Evolutionary conservation across 805 yeast species (phyloP).

Genomic region (Suhomyces sp.): DNA sequence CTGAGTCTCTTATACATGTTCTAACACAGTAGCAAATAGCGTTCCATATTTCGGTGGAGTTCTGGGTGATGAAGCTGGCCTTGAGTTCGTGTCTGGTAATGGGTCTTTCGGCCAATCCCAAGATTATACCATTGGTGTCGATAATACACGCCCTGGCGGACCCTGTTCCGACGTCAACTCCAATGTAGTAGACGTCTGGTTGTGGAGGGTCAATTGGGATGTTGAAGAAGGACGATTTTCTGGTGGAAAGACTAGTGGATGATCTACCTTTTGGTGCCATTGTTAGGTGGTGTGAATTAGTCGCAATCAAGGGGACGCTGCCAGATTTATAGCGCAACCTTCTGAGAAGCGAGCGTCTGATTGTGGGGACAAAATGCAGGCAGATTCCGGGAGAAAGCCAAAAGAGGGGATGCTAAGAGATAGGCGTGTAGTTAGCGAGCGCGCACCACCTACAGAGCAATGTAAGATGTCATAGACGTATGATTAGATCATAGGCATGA

Average conservation of each 20-base stretch:
- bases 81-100: slow-evolving; percentile 74
- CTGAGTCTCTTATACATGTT: slow-evolving; percentile 69
- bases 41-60: slow-evolving; percentile 88
- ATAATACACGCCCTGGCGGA: slow-evolving; percentile 93
- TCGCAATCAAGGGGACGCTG: neutral
- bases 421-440: neutral
- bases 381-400: neutral
- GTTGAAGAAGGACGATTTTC: slow-evolving; percentile 38
- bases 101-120: slow-evolving; percentile 75
- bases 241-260: slow-evolving; percentile 39
- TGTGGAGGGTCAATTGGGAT: slow-evolving; percentile 33
- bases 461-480: neutral
- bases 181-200: slow-evolving; percentile 58
- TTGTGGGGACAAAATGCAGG: neutral
- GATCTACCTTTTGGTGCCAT: slow-evolving; percentile 21
- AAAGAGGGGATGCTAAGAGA: neutral
- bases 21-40: slow-evolving; percentile 80
- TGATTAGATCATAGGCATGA: neutral
- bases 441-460: neutral
- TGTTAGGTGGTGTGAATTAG: neutral
- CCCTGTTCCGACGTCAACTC: slow-evolving; percentile 97
- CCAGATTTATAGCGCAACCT: neutral
- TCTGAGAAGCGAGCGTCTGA: neutral
- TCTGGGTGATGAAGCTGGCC: slow-evolving; percentile 77
- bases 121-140: slow-evolving; percentile 76